Evolutionary conservation across 805 yeast genomes (phyloP), one percentile per base, ranked within the genome.

Genomic region (Candida patagonica): DNA sequence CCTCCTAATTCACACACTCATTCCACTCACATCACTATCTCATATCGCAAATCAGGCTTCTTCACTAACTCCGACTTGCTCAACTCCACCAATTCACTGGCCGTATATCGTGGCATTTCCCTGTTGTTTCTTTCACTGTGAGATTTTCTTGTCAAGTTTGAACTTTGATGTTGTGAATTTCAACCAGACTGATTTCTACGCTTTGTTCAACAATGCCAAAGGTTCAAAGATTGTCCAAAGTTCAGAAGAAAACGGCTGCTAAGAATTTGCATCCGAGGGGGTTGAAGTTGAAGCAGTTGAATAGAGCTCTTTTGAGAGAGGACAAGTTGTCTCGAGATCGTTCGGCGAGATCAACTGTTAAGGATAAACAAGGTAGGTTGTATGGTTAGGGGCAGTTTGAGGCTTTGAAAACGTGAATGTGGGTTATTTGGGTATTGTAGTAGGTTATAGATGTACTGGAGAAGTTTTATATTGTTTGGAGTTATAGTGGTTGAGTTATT

Each of bases 281-380:
- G 7, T 73, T 96, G 40, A 89, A 87, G 60, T 81, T 86, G 59
- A 80, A 80, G 60, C 85, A 81, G 56, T 64, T 89, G 38, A 79
- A 79, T 41, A 68, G 92, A 47, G 96, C 96, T n/a, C 76, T 94
- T 1, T 62, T 86, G 33, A 73, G 98, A 59, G 94, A 88, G 47
- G 70, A 68, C 37, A 84, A 82, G 57, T 61, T 89, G 38, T 72
- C 68, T 26, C 67, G 67, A 37, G 75, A 72, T 56, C 83, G 81
- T 55, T 59, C 68, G 17, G 68, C 67, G 37, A 50, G 65, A 9
- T 72, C 74, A 37, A 68, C 71, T 43, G 85, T 78, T 47, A 67
- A 55, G 15, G 59, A 58, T 17, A 49, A 39, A 29, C 49, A 45
- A 30, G 38, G 56, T 44, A 44, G 43, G 45, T 46, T 40, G 32